Conservation (phyloP, 1,284 basidiomycete species). For the Ceratobasidium sp. region DNA sequence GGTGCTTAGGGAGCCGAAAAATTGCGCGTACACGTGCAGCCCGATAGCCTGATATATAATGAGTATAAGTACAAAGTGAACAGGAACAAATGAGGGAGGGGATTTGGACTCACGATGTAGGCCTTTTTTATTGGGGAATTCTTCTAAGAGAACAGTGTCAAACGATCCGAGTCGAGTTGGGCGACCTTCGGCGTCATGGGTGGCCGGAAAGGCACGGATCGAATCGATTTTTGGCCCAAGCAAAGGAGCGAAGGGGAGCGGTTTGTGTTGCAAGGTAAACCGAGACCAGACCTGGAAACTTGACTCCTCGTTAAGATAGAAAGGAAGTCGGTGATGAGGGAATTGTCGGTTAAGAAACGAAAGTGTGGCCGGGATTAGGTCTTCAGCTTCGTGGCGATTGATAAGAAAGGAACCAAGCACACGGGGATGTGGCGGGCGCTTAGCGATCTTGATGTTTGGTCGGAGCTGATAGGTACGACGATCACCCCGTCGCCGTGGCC, state of each 20-base stretch:
- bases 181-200: neutral
- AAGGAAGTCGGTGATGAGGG: neutral
- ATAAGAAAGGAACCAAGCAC: neutral
- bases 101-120: neutral
- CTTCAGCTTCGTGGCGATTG: neutral
- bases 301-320: neutral
- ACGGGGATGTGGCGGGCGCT: neutral
- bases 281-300: neutral
- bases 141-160: neutral
- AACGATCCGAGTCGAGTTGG: neutral
- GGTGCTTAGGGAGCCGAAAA: neutral
- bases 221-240: neutral
- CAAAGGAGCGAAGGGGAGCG: neutral
- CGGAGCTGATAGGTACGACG: too few relatives aligned
- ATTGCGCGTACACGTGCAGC: constrained; percentile 13
- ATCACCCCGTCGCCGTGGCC: too few relatives aligned
- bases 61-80: too few relatives aligned
- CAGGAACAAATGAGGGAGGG: neutral
- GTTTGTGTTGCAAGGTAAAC: neutral
- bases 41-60: neutral
- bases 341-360: neutral
- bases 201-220: neutral
- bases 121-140: neutral
- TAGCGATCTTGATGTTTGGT: neutral
- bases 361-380: constrained; percentile 1